Evolutionary conservation across 2,329 filamentous ascomycete species (phyloP), one percentile per base, ranked within the genome.

Genomic region (Epichloe sp.): DNA sequence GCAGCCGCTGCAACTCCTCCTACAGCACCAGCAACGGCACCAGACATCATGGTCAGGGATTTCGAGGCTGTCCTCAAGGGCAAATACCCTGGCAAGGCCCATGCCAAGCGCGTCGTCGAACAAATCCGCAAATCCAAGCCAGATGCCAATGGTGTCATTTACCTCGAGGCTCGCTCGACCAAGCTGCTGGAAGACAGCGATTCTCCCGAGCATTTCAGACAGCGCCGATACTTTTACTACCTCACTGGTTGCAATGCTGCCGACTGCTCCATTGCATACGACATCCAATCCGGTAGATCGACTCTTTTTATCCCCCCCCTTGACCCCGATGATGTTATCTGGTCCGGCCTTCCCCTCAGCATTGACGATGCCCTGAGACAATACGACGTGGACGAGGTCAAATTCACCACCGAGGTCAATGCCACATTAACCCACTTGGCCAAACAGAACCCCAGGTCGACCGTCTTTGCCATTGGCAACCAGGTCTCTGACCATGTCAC

Each of bases 141-240:
- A 35, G 75, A 79, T 56, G 75, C 74, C 52, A 63, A 61, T 35
- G 90, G 89, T 46, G 75, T 91, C 17, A 76, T 98, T 52, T 98
- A 96, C 65, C 76, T 97, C 44, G 91, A 97, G 72, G 86, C 83
- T 50, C 86, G 90, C 63, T 81, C 84, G 66, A 88, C 83, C 56
- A 82, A 79, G 63, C 74, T 95, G 67, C 79, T 87, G 45, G 91
- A 97, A 69, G 91, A 98, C 66, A 91, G 88, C 63, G 93, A 97
- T 67, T 82, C 86, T 63, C 77, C 83, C 7, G 79, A 82, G 61
- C 88, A 82, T 23, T 96, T 95, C 58, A 89, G 88, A 57, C 90
- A 96, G 70, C 86, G 90, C 56, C 84, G 93, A 51, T 87, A 82
- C 67, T 98, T 98, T 72, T 96, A 86, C 78, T 98, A 98, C 69